Evolutionary conservation across 2,329 filamentous ascomycete species (phyloP), one percentile per base, ranked within the genome.

Genomic region (Torrubiellomyces zombiae): DNA sequence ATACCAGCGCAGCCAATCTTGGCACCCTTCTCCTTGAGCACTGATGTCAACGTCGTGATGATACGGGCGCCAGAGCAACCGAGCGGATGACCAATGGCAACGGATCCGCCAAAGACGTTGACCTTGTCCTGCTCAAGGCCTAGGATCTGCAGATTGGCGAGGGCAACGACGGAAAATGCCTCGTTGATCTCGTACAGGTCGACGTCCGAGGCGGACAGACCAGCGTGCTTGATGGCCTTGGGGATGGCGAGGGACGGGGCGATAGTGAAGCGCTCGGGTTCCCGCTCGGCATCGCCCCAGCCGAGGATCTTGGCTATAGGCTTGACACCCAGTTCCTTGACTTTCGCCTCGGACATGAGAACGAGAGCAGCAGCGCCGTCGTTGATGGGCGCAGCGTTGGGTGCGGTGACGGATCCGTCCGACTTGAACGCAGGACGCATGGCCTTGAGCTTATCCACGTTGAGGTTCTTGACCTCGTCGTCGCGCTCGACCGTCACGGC

Each of bases 181-280:
- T 98, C 89, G 63, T 98, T 98, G 65, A 98, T 94, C 65, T 98
- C 89, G 53, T 89, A 98, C 40, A 73, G 89, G 45, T 95, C 86
- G 30, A 98, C 66, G 31, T 80, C 65, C 35, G 75, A 70, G 39
- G 74, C 66, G 29, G 71, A 67, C 33, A 98, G 58, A 34, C 80
- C 79, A 32, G 89, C 89, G 56, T 98, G 86, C 66, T 86, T 83
- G 46, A 98, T 70, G 30, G 89, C 89, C 66, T 95, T 98, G 50
- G 89, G 89, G 42, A 98, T 91, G 37, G 89, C 89, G 28, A 95
- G 69, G 12, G 89, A 70, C 7, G 89, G 89, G 7, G 89, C 78
- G 24, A 83, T 89, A 38, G 89, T 98, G 69, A 98, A 98, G 52
- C 89, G 89, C 59, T 76, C 79, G 20, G 89, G 86, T 47, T 80